Evolutionary conservation across 352 stramenopile genomes (phyloP).

Genomic region (Phytophthora lateralis): DNA sequence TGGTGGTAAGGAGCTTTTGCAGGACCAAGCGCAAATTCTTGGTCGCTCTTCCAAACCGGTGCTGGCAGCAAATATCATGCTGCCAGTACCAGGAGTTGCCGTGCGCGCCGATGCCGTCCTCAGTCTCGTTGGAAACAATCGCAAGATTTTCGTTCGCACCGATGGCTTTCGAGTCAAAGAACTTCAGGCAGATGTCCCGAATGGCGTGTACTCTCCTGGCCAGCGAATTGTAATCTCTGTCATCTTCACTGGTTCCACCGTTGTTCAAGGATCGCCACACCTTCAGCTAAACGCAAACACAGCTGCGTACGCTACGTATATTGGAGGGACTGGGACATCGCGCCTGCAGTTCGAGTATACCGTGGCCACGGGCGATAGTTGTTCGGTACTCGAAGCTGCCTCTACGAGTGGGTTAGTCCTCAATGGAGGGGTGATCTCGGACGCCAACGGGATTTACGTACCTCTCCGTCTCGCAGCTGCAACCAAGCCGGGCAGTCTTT

Average conservation of each 20-base stretch:
- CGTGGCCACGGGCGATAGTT: conserved; percentile 49
- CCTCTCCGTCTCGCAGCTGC: conserved; percentile 48
- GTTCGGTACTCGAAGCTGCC: conserved; percentile 49
- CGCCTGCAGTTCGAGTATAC: conserved; percentile 65
- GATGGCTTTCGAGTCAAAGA: conserved; percentile 53
- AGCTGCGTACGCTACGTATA: conserved; percentile 53
- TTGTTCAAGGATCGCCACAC: conserved; percentile 57
- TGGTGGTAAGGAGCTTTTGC: conserved; percentile 27
- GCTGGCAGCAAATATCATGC: conserved; percentile 43
- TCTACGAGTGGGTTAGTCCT: conserved; percentile 56
- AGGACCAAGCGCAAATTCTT: conserved; percentile 45
- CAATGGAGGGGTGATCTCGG: conserved; percentile 57
- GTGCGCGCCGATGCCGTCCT: conserved; percentile 53
- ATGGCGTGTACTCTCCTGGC: conserved; percentile 61
- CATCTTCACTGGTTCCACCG: conserved; percentile 46
- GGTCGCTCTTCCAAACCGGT: conserved; percentile 41
- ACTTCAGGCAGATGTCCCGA: conserved; percentile 42
- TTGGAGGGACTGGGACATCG: conserved; percentile 48
- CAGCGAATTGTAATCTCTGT: conserved; percentile 61
- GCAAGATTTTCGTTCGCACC: conserved; percentile 68
- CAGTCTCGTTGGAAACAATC: conserved; percentile 65
- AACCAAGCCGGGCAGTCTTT: conserved; percentile 46
- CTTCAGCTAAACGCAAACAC: conserved; percentile 59
- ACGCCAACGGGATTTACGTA: conserved; percentile 45
- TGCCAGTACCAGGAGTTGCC: conserved; percentile 51